phyloP scores from a whole-genome alignment of 768 basidiomycete species.

The Omphalotus guepiniiformis region DNA sequence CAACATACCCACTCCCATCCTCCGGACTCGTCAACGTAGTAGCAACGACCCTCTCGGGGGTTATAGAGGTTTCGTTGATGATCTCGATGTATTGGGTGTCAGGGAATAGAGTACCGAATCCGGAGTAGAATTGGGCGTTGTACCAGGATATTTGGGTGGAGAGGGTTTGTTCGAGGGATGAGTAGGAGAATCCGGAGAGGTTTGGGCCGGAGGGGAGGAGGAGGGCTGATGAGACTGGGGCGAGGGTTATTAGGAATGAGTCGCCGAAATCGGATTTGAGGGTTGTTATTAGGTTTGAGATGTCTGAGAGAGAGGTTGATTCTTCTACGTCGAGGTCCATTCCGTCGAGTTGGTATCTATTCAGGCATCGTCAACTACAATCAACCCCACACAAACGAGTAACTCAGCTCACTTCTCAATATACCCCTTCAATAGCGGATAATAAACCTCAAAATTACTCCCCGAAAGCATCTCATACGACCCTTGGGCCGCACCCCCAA shows the following conservation, averaged over 20 bases:
- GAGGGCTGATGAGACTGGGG: slow-evolving; percentile 21
- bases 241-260: slow-evolving; percentile 23
- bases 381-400: not conserved
- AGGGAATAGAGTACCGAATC: slow-evolving; percentile 19
- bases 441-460: slow-evolving; percentile 18
- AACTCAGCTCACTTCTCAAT: slow-evolving; percentile 18
- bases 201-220: slow-evolving; percentile 18
- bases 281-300: slow-evolving; percentile 17
- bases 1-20: slow-evolving; percentile 18
- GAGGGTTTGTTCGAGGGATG: slow-evolving; percentile 12
- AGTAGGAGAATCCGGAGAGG: slow-evolving; percentile 24
- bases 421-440: slow-evolving; percentile 14
- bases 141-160: slow-evolving; percentile 18
- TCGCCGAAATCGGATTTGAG: slow-evolving; percentile 22
- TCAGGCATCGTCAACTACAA: not conserved
- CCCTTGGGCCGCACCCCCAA: slow-evolving; percentile 22
- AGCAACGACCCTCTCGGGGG: slow-evolving; percentile 18
- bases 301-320: slow-evolving; percentile 10
- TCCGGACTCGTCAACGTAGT: slow-evolving; percentile 18
- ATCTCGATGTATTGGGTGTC: slow-evolving; percentile 19
- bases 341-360: slow-evolving; percentile 21
- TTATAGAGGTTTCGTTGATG: slow-evolving; percentile 14
- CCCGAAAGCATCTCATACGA: slow-evolving; percentile 16
- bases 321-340: slow-evolving; percentile 26
- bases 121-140: slow-evolving; percentile 24